Conservation (phyloP, 2,329 filamentous ascomycete genomes). For the Pestalotiopsis sp. region DNA sequence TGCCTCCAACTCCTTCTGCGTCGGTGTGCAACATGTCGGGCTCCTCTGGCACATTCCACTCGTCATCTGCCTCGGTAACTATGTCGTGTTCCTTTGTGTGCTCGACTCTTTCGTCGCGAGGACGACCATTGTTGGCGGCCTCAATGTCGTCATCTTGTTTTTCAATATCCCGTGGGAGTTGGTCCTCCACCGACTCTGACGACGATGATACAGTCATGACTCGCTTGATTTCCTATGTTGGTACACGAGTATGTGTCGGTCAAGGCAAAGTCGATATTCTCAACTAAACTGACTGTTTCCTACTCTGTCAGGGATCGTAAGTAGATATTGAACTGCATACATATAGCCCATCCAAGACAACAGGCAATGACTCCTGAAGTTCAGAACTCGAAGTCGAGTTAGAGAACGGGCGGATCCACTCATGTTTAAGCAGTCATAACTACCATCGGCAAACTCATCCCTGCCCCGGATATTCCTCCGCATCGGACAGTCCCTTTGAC, state of each 20-base stretch:
- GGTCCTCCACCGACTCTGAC: conserved; percentile 24
- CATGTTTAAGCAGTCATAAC: background rate
- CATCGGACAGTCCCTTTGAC: conserved; percentile 1
- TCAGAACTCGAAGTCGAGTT: background rate
- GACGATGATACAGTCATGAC: conserved; percentile 22
- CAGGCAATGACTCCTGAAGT: background rate
- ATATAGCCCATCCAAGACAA: background rate
- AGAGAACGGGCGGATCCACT: background rate
- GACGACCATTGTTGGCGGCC: background rate
- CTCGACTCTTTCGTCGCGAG: conserved; percentile 2
- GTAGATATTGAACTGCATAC: background rate
- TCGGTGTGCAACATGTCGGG: conserved; percentile 26
- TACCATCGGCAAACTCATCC: background rate
- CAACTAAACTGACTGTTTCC: background rate
- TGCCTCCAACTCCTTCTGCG: conserved; percentile 26
- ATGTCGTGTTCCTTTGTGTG: background rate
- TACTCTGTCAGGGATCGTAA: background rate
- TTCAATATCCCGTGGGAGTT: conserved; percentile 27
- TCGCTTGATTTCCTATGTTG: background rate
- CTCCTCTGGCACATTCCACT: conserved; percentile 23
- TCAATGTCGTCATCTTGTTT: conserved; percentile 19
- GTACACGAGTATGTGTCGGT: background rate
- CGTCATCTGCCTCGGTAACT: conserved; percentile 11
- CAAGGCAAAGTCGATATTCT: background rate
- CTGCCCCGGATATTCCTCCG: conserved; percentile 6